Conservation (phyloP, 2,329 filamentous ascomycete genomes). For the Orbilia brochopaga region DNA sequence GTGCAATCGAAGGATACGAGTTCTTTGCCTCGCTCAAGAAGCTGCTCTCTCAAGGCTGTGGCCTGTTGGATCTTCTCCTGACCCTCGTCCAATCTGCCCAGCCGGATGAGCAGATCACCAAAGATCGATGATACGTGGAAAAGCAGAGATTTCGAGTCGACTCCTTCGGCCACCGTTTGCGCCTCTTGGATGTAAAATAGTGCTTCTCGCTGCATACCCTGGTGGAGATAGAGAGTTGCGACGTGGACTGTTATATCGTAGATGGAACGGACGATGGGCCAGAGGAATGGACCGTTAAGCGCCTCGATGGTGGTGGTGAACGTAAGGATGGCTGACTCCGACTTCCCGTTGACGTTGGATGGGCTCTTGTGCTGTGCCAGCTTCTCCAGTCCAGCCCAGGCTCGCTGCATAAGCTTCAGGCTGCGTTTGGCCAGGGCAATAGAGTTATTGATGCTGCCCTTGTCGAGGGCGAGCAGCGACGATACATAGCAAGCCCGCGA, state of each 20-base stretch:
- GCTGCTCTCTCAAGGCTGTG: constrained; percentile 57
- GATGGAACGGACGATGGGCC: constrained; percentile 76
- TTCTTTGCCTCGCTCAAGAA: constrained; percentile 63
- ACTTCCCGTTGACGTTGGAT: constrained; percentile 57
- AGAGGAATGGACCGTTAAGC: constrained; percentile 72
- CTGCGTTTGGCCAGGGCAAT: constrained; percentile 66
- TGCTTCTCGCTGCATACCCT: constrained; percentile 87
- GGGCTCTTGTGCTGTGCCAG: constrained; percentile 56
- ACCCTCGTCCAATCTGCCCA: constrained; percentile 62
- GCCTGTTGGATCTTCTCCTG: constrained; percentile 67
- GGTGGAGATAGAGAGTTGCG: constrained; percentile 77
- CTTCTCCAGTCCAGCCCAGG: constrained; percentile 58
- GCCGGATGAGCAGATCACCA: constrained; percentile 62
- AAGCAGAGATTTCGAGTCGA: constrained; percentile 66
- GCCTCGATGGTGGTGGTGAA: constrained; percentile 60
- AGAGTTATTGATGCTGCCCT: constrained; percentile 66
- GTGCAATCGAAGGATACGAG: constrained; percentile 64
- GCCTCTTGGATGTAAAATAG: constrained; percentile 87
- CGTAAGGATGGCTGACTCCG: constrained; percentile 53
- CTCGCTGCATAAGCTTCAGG: constrained; percentile 61
- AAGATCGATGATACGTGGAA: constrained; percentile 61
- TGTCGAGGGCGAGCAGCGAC: constrained; percentile 69
- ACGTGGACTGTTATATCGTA: constrained; percentile 75
- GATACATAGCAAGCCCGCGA: constrained; percentile 69
- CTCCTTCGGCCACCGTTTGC: constrained; percentile 73